phyloP scores from a whole-genome alignment of 768 basidiomycete genomes.

The Podaxis sp. region DNA sequence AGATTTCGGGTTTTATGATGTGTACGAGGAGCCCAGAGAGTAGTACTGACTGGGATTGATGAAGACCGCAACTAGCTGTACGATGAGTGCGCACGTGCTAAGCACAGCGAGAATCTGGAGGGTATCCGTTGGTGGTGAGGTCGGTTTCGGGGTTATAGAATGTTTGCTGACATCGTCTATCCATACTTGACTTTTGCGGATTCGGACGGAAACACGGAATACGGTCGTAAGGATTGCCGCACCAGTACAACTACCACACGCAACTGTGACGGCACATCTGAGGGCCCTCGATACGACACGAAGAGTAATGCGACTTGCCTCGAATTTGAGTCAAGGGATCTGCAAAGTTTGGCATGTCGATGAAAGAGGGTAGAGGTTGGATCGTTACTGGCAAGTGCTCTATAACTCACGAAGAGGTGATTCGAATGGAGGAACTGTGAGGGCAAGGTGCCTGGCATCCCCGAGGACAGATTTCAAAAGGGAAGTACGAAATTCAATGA shows the following conservation, averaged over 20 bases:
- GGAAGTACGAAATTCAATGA: too few species aligned
- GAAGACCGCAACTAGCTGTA: constrained; percentile 1
- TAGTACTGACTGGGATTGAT: not conserved
- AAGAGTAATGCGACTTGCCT: not conserved
- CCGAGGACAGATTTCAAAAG: too few species aligned
- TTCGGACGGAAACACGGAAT: not conserved
- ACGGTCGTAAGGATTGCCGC: not conserved
- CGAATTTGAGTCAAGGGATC: not conserved
- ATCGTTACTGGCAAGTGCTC: not conserved
- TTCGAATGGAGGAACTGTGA: not conserved
- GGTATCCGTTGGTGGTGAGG: not conserved
- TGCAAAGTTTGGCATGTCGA: not conserved
- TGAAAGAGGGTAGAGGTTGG: not conserved
- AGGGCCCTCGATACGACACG: not conserved
- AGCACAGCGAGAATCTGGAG: not conserved
- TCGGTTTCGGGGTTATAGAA: not conserved
- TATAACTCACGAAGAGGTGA: not conserved
- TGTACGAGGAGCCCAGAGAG: not conserved
- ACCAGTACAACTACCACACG: not conserved
- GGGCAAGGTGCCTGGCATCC: too few species aligned
- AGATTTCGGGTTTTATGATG: not conserved
- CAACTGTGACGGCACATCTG: not conserved
- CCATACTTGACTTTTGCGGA: not conserved
- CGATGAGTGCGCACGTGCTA: not conserved
- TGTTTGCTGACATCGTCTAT: not conserved